A percentile compares a stretch with the other conserved stretches of the same genome.
Conservation (phyloP, 2,329 filamentous ascomycete genomes). For the Fusarium subglutinans region DNA sequence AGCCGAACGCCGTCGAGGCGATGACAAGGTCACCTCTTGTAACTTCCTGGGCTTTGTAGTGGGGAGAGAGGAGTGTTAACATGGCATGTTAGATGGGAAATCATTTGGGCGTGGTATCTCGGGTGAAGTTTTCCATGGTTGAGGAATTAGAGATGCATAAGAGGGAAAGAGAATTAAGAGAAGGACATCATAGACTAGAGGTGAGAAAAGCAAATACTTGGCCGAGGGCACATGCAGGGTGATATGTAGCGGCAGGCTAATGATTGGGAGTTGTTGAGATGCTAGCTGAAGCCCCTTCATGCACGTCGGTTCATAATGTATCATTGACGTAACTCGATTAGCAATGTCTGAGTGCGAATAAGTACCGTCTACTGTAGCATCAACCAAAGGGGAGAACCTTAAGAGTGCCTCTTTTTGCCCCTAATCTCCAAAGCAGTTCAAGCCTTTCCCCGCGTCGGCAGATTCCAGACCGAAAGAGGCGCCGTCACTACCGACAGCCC, state of each 20-base stretch:
- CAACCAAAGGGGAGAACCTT: not conserved
- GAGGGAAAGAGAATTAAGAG: not conserved
- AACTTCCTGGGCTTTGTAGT: conserved; percentile 33
- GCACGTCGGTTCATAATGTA: conserved; percentile 6
- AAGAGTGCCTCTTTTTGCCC: not conserved
- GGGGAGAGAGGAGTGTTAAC: conserved; percentile 38
- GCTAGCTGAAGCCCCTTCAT: conserved; percentile 19
- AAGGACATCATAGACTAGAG: not conserved
- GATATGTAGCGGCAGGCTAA: conserved; percentile 14
- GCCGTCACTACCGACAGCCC: conserved; percentile 2
- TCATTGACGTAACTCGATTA: not conserved
- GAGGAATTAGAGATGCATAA: not conserved
- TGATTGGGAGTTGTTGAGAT: conserved; percentile 18
- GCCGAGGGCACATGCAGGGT: not conserved
- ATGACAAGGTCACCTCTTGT: conserved; percentile 37
- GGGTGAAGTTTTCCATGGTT: conserved; percentile 24
- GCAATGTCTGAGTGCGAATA: not conserved
- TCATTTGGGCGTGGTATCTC: conserved; percentile 8
- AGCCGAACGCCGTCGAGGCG: conserved; percentile 49
- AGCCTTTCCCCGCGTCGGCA: conserved; percentile 7
- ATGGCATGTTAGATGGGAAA: conserved; percentile 22
- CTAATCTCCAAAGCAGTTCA: not conserved
- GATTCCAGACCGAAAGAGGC: not conserved
- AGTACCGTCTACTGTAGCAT: conserved; percentile 2
- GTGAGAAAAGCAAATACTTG: not conserved